Evolutionary conservation across 129 eudicot species (phyloP), one percentile per base, ranked within the genome.

Genomic region (Kitagawia praeruptora): DNA sequence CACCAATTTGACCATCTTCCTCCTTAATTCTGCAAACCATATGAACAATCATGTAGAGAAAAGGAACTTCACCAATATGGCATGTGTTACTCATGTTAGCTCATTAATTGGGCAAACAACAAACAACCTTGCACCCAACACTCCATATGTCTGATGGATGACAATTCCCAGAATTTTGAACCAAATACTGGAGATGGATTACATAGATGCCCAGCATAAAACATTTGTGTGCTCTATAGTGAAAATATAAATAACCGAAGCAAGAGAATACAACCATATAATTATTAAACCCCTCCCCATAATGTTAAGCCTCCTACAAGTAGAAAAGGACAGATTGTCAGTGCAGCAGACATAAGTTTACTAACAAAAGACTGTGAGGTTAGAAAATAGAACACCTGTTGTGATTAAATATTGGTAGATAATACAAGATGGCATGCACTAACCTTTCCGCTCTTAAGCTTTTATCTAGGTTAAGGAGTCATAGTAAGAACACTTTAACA

Each of bases 101-200:
- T 31, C 73, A 67, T 31, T 31, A 10, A 31, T 31, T 67, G 73
- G 9, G 41, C 6, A 25, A 14, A 67, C 41, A 67, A 14, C 21
- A 67, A 67, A 31, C 42, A 13, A 61, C 25, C 34, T 61, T 25
- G 16, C 39, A 96, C n/a, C 99, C 99, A 75, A 96, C 99, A 90
- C 99, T 96, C 99, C 99, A 96, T 77, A 96, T 92, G 87, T 96
- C 99, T 81, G 99, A 96, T 80, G 99, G 4, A 67, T 48, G 54
- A 48, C 2, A 75, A 8, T 12, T 75, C 58, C 23, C 40, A 46
- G 8, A 46, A 8, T 42, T 73, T 11, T 42, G 34, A 25, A 75
- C n/a, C 41, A 46, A 46, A 14, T 75, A 75, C 77, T 45, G 13
- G 53, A 11, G 54, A 42, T 31, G 73, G 34, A 67, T 41, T 31